These are phyloP conservation scores for Paspalum notatum DNA, from an alignment of 176 grass and related monocot species.

Conservation along the genomic window DNA sequence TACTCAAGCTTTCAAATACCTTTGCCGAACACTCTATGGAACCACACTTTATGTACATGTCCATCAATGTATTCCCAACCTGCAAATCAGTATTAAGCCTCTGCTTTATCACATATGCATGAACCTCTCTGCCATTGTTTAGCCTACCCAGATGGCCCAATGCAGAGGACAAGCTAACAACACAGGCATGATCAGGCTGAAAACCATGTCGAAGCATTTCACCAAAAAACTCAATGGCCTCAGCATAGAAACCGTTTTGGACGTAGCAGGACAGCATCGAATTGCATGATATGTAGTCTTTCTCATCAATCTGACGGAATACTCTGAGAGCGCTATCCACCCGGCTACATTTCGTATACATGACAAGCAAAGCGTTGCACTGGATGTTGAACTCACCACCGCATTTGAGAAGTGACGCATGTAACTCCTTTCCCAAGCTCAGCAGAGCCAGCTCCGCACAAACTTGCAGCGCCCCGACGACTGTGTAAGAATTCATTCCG, in stretches of 20 bases:
- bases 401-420: constrained; percentile 63
- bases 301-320: constrained; percentile 63
- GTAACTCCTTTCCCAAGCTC: constrained; percentile 75
- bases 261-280: constrained; percentile 84
- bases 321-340: constrained; percentile 57
- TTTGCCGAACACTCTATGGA: constrained; percentile 40
- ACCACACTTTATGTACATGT: constrained; percentile 84
- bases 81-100: constrained; percentile 65
- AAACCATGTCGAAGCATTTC: constrained; percentile 61
- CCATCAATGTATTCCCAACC: constrained; percentile 83
- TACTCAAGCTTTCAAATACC: constrained; percentile 63
- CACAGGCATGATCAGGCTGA: constrained; percentile 65
- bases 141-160: constrained; percentile 62
- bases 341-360: constrained; percentile 68
- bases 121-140: constrained; percentile 63
- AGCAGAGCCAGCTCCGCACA: constrained; percentile 68
- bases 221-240: constrained; percentile 55
- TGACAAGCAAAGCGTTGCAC: constrained; percentile 69
- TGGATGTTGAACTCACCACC: constrained; percentile 53
- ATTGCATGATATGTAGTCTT: constrained; percentile 88
- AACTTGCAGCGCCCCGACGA: constrained; percentile 66
- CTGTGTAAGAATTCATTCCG: constrained; percentile 75
- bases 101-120: constrained; percentile 83
- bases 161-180: constrained; percentile 76
- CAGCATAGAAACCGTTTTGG: constrained; percentile 66